Evolutionary conservation across 2,329 filamentous ascomycete genomes (phyloP).

Genomic region (Berkeleyomyces basicola): DNA sequence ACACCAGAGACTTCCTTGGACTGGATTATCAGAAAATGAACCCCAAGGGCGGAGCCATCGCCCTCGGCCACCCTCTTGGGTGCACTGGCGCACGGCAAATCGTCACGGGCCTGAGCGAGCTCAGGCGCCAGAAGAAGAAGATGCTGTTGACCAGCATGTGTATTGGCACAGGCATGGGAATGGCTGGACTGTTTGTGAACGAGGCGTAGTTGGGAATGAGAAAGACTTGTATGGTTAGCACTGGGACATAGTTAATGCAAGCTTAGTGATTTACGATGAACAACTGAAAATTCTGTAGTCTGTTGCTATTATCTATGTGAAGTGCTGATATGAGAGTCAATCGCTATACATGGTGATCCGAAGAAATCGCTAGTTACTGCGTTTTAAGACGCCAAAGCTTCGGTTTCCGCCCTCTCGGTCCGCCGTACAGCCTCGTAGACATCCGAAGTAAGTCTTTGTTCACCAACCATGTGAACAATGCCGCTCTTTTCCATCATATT

Average conservation of each 20-base stretch:
- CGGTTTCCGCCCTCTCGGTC: slow-evolving; percentile 38
- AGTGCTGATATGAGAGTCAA: background rate
- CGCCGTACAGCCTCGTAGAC: slow-evolving; percentile 72
- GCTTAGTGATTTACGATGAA: too few relatives aligned
- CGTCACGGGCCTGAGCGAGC: slow-evolving; percentile 77
- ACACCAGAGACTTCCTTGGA: slow-evolving; percentile 60
- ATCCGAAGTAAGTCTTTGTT: slow-evolving; percentile 59
- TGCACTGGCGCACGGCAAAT: slow-evolving; percentile 66
- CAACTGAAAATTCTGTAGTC: too few relatives aligned
- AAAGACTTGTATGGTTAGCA: background rate
- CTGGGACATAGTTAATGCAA: background rate
- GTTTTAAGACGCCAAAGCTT: background rate
- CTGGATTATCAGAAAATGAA: slow-evolving; percentile 66
- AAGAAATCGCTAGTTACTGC: too few relatives aligned
- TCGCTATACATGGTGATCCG: too few relatives aligned
- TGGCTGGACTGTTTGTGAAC: slow-evolving; percentile 50
- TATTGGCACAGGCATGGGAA: slow-evolving; percentile 52
- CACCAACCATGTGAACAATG: slow-evolving; percentile 67
- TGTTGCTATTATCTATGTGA: background rate
- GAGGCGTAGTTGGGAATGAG: slow-evolving; percentile 22
- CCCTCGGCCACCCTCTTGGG: slow-evolving; percentile 68
- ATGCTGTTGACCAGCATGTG: slow-evolving; percentile 86
- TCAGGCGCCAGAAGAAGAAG: slow-evolving; percentile 73
- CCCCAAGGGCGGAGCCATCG: slow-evolving; percentile 65
- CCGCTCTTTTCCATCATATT: slow-evolving; percentile 59